Evolutionary conservation across 441 rosid genomes (phyloP).

Genomic region (Adansonia madagascariensis): DNA sequence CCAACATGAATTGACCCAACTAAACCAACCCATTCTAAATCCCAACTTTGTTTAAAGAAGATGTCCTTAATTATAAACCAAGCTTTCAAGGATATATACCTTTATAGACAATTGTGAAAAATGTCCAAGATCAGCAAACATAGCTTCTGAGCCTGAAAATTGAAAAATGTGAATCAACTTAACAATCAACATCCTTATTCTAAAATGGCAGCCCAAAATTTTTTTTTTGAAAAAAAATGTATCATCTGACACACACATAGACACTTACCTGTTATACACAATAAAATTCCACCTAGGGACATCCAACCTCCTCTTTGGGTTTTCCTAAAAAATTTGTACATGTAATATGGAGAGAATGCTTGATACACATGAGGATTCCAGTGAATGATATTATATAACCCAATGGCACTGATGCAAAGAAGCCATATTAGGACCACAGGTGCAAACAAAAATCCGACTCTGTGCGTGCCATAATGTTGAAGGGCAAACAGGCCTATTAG

Average conservation of each 20-base stretch:
- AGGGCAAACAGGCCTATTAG: conserved; percentile 84
- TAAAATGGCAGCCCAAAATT: not conserved
- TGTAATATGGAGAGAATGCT: conserved; percentile 91
- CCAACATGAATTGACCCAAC: not conserved
- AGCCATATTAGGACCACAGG: conserved; percentile 88
- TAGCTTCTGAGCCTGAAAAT: conserved; percentile 81
- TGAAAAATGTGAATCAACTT: not conserved
- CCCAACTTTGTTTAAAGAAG: conserved; percentile 6
- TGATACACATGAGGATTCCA: conserved; percentile 89
- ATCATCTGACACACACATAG: not conserved
- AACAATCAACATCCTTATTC: not conserved
- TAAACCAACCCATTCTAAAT: not conserved
- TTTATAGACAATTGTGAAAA: conserved; percentile 84
- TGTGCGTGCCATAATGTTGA: conserved; percentile 94
- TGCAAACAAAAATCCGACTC: conserved; percentile 88
- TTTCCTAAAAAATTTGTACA: conserved; percentile 82
- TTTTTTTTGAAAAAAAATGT: too few relatives aligned
- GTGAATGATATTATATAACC: conserved; percentile 73
- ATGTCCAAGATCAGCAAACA: conserved; percentile 99
- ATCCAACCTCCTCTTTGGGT: conserved; percentile 88
- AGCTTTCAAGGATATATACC: conserved; percentile 41
- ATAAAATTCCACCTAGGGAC: conserved; percentile 90
- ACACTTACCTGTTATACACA: conserved; percentile 73
- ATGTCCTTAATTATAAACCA: not conserved
- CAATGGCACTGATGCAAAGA: conserved; percentile 76